These are phyloP conservation scores for Samsoniella hepiali DNA, from an alignment of 2,329 filamentous ascomycete species.

Conservation along the genomic window DNA sequence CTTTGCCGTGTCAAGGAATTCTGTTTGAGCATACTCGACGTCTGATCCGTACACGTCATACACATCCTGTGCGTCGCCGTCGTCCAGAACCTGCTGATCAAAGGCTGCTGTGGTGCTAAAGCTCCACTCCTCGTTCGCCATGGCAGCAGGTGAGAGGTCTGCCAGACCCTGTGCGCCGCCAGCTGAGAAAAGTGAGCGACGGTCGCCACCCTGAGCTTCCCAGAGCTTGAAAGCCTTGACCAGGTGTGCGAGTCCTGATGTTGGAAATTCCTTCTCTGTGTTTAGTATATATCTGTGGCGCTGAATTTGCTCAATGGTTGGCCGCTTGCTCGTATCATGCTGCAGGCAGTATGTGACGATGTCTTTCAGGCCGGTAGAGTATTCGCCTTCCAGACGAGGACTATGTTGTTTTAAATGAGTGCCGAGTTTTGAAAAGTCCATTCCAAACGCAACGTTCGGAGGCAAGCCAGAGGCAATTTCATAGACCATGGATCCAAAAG, in stretches of 20 bases:
- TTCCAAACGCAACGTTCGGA: slow-evolving; percentile 60
- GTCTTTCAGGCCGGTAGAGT: slow-evolving; percentile 65
- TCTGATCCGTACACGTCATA: slow-evolving; percentile 59
- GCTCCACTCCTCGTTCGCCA: slow-evolving; percentile 62
- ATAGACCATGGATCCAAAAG: slow-evolving; percentile 75
- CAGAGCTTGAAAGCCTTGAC: slow-evolving; percentile 71
- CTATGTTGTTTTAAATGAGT: slow-evolving; percentile 57
- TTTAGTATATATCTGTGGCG: slow-evolving; percentile 66
- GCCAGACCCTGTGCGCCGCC: slow-evolving; percentile 56
- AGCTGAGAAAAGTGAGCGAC: slow-evolving; percentile 60
- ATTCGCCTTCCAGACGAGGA: slow-evolving; percentile 69
- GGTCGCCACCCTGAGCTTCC: slow-evolving; percentile 70
- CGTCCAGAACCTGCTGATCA: slow-evolving; percentile 53
- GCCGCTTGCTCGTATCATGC: slow-evolving; percentile 64
- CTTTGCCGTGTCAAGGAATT: slow-evolving; percentile 46
- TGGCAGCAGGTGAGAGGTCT: slow-evolving; percentile 41
- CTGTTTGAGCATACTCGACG: slow-evolving; percentile 48
- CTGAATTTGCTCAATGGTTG: slow-evolving; percentile 66
- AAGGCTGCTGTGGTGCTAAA: slow-evolving; percentile 65
- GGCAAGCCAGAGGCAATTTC: slow-evolving; percentile 78
- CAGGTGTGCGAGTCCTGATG: slow-evolving; percentile 59
- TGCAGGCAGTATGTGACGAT: slow-evolving; percentile 72
- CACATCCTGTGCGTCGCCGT: slow-evolving; percentile 55
- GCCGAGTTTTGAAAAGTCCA: slow-evolving; percentile 47
- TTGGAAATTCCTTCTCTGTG: slow-evolving; percentile 61